Conservation (phyloP, 1,139 yeast genomes). For the Protomyces inundatus region DNA sequence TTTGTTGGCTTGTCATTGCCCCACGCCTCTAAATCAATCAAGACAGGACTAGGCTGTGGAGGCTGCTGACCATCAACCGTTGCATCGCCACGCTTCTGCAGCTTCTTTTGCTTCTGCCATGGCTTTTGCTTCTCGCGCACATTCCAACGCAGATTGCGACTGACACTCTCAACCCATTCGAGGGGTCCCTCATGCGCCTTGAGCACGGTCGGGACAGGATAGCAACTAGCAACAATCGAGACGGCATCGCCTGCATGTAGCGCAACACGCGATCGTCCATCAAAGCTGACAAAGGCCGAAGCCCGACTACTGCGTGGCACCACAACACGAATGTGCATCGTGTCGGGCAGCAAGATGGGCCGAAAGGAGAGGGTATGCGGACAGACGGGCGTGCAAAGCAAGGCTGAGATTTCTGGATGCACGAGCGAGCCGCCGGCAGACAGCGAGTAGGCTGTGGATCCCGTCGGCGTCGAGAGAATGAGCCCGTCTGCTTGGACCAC, state of each 20-base stretch:
- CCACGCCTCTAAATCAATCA: not conserved
- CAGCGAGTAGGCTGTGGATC: conserved; percentile 74
- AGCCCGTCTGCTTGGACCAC: conserved; percentile 89
- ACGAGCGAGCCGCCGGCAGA: conserved; percentile 89
- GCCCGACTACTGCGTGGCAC: conserved; percentile 63
- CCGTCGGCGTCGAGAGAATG: conserved; percentile 85
- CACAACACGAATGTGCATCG: conserved; percentile 69
- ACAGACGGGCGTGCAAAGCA: conserved; percentile 84
- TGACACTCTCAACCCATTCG: conserved; percentile 77
- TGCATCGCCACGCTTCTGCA: not conserved
- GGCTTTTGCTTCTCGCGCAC: conserved; percentile 67
- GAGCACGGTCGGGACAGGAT: conserved; percentile 74
- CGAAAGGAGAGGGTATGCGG: conserved; percentile 87
- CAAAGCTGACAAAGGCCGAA: conserved; percentile 89
- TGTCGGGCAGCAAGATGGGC: conserved; percentile 80
- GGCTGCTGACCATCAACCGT: not conserved
- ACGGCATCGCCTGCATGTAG: conserved; percentile 69
- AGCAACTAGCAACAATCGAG: conserved; percentile 69
- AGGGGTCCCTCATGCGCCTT: conserved; percentile 56
- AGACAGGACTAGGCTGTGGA: not conserved
- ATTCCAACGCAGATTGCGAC: conserved; percentile 82
- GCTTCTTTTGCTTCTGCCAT: not conserved
- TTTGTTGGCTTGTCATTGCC: not conserved
- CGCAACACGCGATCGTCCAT: conserved; percentile 55
- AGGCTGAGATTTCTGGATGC: conserved; percentile 84